Base-by-base conservation (phyloP, 192 early-diverging fungal species). In the Entomortierella chlamydospora region DNA sequence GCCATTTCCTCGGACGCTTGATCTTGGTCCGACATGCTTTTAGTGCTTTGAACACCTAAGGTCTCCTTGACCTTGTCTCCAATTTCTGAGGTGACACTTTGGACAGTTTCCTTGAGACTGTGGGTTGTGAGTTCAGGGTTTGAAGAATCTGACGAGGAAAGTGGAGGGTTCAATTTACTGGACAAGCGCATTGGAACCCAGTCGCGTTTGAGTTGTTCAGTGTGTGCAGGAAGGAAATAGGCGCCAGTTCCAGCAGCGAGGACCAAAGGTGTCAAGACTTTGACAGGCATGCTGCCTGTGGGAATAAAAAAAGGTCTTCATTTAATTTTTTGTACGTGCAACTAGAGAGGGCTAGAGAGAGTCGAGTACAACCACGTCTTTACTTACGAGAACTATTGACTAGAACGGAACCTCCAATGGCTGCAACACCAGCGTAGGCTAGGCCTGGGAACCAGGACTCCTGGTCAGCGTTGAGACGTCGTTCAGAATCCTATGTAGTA, bases 141-240 rank as follows among this genome's bases (percentile, higher is more conserved):
- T 5, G 72, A 26, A 2, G 43, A 33, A 12, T 60, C 43, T n/a
- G 39, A 15, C 10, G 45, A 34, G n/a, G 49, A 29, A 23, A 18
- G 22, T 6, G 59, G 41, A 29, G 49, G 49, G 37, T 37, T 10
- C 10, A 17, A 11, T 47, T 47, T 47, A 15, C 4, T 3, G 42
- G 30, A 2, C 39, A n/a, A 11, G 18, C 42, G 18, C 1, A 61
- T 5, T 33, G 58, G 57, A 8, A 13, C 31, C 57, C 28, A n/a
- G n/a, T 29, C 12, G 15, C 22, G 23, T 25, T 55, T 70, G 39
- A 79, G 12, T 12, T 59, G 28, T 5, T 60, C 52, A 1, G 63
- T 41, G 41, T 79, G 76, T 1, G 57, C 63, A 0, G 76, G 76
- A 8, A 79, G 55, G 52, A 79, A 79, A 43, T 79, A 79, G 31